These are phyloP conservation scores for Lathyrus tuberosus DNA, from an alignment of 306 rosid species.

Conservation along the genomic window DNA sequence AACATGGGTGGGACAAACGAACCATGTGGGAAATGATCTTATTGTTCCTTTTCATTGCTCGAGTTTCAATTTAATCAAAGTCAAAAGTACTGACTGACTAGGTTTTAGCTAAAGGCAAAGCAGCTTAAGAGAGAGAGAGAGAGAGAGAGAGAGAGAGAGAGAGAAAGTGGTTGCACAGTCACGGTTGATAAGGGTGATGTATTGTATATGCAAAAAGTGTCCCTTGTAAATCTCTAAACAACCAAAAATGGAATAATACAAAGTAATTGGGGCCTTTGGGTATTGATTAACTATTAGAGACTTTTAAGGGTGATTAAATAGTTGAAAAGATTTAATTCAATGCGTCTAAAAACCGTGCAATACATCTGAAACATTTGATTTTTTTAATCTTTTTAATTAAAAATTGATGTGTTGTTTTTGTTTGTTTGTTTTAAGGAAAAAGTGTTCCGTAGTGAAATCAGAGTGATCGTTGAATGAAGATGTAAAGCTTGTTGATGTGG, in stretches of 20 bases:
- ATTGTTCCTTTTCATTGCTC: conserved; percentile 35
- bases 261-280: neutral
- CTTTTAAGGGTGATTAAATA: neutral
- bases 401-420: neutral
- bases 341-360: neutral
- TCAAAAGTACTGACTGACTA: conserved; percentile 60
- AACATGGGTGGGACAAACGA: conserved; percentile 50
- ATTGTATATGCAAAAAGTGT: conserved; percentile 36
- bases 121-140: conserved; percentile 30
- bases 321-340: neutral
- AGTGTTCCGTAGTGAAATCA: no score
- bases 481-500: no score
- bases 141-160: conserved; percentile 13
- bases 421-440: no score
- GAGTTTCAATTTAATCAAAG: conserved; percentile 58
- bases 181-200: conserved; percentile 46
- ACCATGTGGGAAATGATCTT: conserved; percentile 60
- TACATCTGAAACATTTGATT: neutral
- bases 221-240: conserved; percentile 34
- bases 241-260: conserved; percentile 5
- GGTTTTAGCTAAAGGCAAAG: conserved; percentile 54
- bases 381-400: neutral
- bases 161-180: conserved; percentile 43
- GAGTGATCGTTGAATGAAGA: no score
- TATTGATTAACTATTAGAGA: neutral